Evolutionary conservation across 257 asterid species (phyloP).

Genomic region (Jacaranda copaia): DNA sequence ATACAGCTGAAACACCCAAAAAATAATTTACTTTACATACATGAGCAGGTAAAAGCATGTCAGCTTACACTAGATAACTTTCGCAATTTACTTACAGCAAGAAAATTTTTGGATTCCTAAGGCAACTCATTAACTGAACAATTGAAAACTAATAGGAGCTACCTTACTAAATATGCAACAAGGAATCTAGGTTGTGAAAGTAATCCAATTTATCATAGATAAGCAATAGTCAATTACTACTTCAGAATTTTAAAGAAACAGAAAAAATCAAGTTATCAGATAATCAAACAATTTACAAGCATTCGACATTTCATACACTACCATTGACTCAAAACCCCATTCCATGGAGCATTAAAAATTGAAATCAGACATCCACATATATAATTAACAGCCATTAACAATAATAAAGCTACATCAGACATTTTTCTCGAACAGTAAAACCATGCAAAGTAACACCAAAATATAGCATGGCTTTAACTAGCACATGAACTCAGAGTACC

Average conservation of each 20-base stretch:
- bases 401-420: not conserved
- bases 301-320: not conserved
- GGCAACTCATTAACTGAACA: conserved; percentile 14
- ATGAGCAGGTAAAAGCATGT: conserved; percentile 11
- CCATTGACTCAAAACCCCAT: not conserved
- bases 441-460: conserved; percentile 27
- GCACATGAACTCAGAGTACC: conserved; percentile 15
- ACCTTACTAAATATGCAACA: conserved; percentile 11
- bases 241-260: not conserved
- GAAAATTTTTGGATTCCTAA: not conserved
- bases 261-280: conserved; percentile 2
- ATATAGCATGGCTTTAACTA: conserved; percentile 13
- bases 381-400: conserved; percentile 30
- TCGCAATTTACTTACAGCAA: conserved; percentile 12
- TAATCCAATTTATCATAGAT: conserved; percentile 6
- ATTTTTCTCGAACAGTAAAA: not conserved
- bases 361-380: conserved; percentile 11
- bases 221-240: conserved; percentile 10
- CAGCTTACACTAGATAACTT: conserved; percentile 18
- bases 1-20: not conserved
- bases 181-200: conserved; percentile 12
- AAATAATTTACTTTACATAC: not conserved
- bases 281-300: not conserved
- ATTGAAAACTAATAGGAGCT: not conserved
- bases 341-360: not conserved